Evolutionary conservation across 1,284 basidiomycete genomes (phyloP).

Genomic region (Ustilago trichophora): DNA sequence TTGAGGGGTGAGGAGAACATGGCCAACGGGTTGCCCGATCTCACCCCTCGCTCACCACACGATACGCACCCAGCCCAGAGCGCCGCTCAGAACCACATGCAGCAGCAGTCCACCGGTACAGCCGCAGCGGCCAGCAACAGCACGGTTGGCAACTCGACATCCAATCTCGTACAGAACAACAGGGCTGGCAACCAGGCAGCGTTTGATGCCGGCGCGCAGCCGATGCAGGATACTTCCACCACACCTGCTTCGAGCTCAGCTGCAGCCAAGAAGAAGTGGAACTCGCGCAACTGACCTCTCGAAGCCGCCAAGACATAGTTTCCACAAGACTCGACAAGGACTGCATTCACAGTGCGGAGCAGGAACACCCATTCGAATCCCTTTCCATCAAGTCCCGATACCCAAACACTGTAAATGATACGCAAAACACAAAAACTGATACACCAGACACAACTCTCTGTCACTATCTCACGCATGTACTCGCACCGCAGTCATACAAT

Average conservation of each 20-base stretch:
- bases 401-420: slow-evolving; percentile 3
- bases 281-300: slow-evolving; percentile 2
- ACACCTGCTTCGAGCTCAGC: slow-evolving; percentile 3
- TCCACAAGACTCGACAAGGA: too few relatives aligned
- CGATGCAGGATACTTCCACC: slow-evolving; percentile 16
- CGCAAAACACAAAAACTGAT: too few relatives aligned
- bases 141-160: slow-evolving; percentile 15
- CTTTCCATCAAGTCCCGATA: slow-evolving; percentile 5
- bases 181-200: slow-evolving; percentile 5
- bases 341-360: too few relatives aligned
- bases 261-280: slow-evolving; percentile 23
- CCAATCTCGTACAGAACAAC: slow-evolving; percentile 22
- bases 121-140: neutral
- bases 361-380: too few relatives aligned
- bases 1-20: slow-evolving; percentile 56
- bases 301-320: too few relatives aligned
- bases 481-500: slow-evolving; percentile 2
- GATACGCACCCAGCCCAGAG: slow-evolving; percentile 23
- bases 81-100: slow-evolving; percentile 16
- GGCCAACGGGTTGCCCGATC: slow-evolving; percentile 40
- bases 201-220: slow-evolving; percentile 10
- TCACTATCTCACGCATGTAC: neutral
- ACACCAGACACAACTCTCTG: neutral
- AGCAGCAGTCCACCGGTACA: slow-evolving; percentile 3
- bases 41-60: slow-evolving; percentile 42